Conservation (phyloP, 2,329 filamentous ascomycete genomes). For the Gremmenia infestans region DNA sequence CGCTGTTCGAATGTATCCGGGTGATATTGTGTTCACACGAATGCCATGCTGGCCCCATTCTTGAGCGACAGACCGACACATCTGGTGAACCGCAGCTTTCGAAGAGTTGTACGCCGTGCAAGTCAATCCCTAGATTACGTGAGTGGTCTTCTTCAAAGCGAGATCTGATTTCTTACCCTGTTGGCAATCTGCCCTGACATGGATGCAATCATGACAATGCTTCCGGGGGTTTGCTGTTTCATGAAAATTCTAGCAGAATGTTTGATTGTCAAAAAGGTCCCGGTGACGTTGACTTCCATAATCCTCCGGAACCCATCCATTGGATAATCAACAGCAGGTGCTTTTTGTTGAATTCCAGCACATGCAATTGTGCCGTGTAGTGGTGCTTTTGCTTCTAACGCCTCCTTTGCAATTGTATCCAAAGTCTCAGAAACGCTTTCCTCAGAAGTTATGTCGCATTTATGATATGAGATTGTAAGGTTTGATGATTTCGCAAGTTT, state of each 20-base stretch:
- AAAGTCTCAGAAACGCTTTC: slow-evolving; percentile 34
- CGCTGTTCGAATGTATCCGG: slow-evolving; percentile 48
- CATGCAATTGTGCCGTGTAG: slow-evolving; percentile 35
- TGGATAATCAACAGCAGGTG: slow-evolving; percentile 43
- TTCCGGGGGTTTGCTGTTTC: slow-evolving; percentile 38
- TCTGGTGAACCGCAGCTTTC: slow-evolving; percentile 56
- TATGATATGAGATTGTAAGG: slow-evolving; percentile 32
- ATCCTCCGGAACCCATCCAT: slow-evolving; percentile 60
- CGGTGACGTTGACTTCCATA: slow-evolving; percentile 65
- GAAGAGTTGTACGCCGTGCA: slow-evolving; percentile 36
- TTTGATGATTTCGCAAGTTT: slow-evolving; percentile 36
- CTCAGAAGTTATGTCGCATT: slow-evolving; percentile 45
- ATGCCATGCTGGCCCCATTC: slow-evolving; percentile 61
- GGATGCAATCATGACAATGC: slow-evolving; percentile 47
- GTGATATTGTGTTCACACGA: slow-evolving; percentile 59
- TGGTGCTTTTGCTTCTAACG: neutral
- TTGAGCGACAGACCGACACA: slow-evolving; percentile 52
- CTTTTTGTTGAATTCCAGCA: slow-evolving; percentile 45
- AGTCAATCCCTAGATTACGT: slow-evolving; percentile 44
- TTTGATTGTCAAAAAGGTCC: slow-evolving; percentile 64
- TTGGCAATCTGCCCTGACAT: slow-evolving; percentile 19
- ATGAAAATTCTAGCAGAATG: slow-evolving; percentile 57
- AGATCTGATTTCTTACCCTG: neutral
- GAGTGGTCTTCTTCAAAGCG: too few relatives aligned
- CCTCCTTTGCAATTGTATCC: slow-evolving; percentile 30